Evolutionary conservation across 1,284 basidiomycete species (phyloP).

Genomic region (Fomitopsis schrenkii): DNA sequence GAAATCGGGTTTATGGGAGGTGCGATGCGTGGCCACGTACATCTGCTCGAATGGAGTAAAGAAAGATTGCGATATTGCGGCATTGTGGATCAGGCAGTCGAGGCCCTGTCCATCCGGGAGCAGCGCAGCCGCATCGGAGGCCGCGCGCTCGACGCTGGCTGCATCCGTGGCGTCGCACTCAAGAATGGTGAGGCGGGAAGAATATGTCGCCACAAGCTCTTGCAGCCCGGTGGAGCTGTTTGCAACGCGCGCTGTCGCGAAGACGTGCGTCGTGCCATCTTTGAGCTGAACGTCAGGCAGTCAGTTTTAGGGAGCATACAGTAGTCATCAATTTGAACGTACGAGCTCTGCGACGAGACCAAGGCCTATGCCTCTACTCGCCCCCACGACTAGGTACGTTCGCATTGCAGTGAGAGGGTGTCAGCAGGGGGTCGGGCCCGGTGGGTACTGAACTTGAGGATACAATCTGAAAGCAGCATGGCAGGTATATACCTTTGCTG

Average conservation of each 20-base stretch:
- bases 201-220: not conserved
- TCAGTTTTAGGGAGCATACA: too few relatives aligned
- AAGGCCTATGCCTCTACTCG: too few relatives aligned
- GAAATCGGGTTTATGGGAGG: too few relatives aligned
- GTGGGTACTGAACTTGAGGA: too few relatives aligned
- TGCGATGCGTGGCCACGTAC: not conserved
- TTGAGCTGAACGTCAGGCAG: not conserved
- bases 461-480: too few relatives aligned
- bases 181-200: not conserved
- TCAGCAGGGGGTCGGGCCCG: too few relatives aligned
- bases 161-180: not conserved
- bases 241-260: not conserved
- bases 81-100: conserved; percentile 3
- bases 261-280: not conserved
- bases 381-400: too few relatives aligned
- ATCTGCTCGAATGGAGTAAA: not conserved
- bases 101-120: not conserved
- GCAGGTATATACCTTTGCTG: too few relatives aligned
- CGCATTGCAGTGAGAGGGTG: too few relatives aligned
- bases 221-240: not conserved
- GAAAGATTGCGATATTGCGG: not conserved
- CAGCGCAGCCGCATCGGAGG: not conserved
- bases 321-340: too few relatives aligned
- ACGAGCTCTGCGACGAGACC: too few relatives aligned
- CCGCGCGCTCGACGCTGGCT: not conserved